These are phyloP conservation scores for Aphanomyces euteiches DNA, from an alignment of 352 stramenopile species.

Conservation along the genomic window DNA sequence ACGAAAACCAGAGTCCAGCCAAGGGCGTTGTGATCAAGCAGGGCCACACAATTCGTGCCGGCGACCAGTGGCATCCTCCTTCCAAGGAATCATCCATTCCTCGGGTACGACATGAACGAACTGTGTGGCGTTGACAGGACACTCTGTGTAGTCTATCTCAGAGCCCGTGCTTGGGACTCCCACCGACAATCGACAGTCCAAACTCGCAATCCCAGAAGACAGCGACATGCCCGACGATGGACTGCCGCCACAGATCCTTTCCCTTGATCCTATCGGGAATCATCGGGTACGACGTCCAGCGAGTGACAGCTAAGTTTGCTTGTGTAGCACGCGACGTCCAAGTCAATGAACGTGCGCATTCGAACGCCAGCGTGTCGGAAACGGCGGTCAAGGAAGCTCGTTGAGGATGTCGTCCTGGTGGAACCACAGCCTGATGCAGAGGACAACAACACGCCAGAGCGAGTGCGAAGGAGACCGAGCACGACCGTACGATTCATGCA, in stretches of 20 bases:
- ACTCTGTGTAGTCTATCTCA: background rate
- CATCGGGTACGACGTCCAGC: background rate
- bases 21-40: slow-evolving; percentile 28
- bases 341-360: slow-evolving; percentile 28
- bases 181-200: background rate
- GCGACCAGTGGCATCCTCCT: slow-evolving; percentile 7
- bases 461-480: background rate
- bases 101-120: slow-evolving; percentile 1
- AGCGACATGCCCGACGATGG: background rate
- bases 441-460: too few species aligned
- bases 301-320: background rate
- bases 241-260: background rate
- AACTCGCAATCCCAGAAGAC: background rate
- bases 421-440: too few species aligned
- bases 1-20: slow-evolving; percentile 15
- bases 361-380: slow-evolving; percentile 25
- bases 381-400: slow-evolving; percentile 17
- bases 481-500: background rate
- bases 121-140: too few species aligned
- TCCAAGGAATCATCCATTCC: background rate
- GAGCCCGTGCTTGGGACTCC: background rate
- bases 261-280: background rate
- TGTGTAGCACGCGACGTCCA: slow-evolving; percentile 6
- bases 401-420: slow-evolving; percentile 5
- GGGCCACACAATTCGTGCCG: background rate